Base-by-base conservation (phyloP, 768 basidiomycete genomes). In the Calocybe cyanea region DNA sequence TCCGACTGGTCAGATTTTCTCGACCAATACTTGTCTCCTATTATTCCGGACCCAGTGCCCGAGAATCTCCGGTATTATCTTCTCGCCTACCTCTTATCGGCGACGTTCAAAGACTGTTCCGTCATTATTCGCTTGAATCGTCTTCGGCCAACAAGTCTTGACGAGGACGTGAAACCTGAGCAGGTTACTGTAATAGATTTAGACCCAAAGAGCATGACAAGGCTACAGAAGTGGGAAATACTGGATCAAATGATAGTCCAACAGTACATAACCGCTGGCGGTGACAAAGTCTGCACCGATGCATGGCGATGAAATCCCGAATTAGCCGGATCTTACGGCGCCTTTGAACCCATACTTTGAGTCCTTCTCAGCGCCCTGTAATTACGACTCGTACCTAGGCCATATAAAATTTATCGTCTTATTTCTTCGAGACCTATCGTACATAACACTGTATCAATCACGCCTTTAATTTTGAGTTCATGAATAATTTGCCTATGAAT, bases 61-160 rank as follows among this genome's bases (percentile, higher is more conserved):
- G 61, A 67, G 18, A 60, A 80, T 48, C 63, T 88, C 39, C 76
- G 78, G 32, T 77, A 86, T 54, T 78, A 85, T 52, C 59, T 83
- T 33, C 66, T 88, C 38, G 84, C 88, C 7, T 90, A 90, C 62
- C 68, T 92, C 17, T 82, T 97, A 41, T 92, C 92, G 4, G 91
- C 91, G 19, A 88, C 89, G 5, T 92, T 99, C 76, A 99, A 99
- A 63, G 95, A 99, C 63, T 99, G 95, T 66, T 96, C 94, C 18
- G 57, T 69, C 38, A 63, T 76, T 49, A 48, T 68, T 43, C 63
- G 66, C 48, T 54, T 72, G 18, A 61, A 66, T 48, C 59, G 60
- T 49, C 45, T 69, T 35, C 54, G 51, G 40, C 49, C 56, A 15
- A 56, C 48, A n/a, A 40, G 45, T 24, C 25, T 52, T 30, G 19